Evolutionary conservation across 139 green algal genomes (phyloP).

Genomic region (Pleodorina starrii): DNA sequence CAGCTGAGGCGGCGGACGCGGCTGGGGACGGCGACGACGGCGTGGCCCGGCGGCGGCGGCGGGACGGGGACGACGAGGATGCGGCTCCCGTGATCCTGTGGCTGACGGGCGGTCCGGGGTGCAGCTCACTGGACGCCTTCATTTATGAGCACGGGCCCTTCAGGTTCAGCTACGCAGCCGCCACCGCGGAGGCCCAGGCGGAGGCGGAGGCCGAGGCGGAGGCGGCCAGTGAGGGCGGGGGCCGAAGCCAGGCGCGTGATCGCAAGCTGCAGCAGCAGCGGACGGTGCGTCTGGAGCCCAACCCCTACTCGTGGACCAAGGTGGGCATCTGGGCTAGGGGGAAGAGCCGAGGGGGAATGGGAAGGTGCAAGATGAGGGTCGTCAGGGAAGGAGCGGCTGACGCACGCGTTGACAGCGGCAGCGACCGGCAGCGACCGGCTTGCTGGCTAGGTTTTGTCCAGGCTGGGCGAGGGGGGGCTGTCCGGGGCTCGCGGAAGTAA

Average conservation of each 20-base stretch:
- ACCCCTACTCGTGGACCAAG: constrained; percentile 74
- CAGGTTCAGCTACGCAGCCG: constrained; percentile 46
- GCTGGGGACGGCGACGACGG: not conserved
- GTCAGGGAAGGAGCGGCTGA: too few species aligned
- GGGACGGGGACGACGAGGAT: not conserved
- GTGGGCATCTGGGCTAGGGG: constrained; percentile 8
- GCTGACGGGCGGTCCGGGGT: constrained; percentile 65
- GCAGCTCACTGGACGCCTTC: constrained; percentile 73
- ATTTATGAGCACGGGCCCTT: constrained; percentile 83
- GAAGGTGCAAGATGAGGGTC: too few species aligned
- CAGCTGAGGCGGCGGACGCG: not conserved
- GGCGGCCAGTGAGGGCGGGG: not conserved
- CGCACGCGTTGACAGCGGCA: too few species aligned
- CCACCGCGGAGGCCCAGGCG: not conserved
- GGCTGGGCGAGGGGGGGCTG: too few species aligned
- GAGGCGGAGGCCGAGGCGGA: not conserved
- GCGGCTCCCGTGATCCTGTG: constrained; percentile 60
- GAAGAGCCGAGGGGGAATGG: too few species aligned
- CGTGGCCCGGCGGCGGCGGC: too few species aligned
- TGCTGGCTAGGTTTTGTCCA: too few species aligned
- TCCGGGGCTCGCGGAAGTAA: too few species aligned
- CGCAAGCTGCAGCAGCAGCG: not conserved
- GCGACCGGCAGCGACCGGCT: too few species aligned
- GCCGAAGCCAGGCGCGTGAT: not conserved
- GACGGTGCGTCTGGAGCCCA: constrained; percentile 37